Conservation (phyloP, 2,329 filamentous ascomycete species). For the Monosporascus sp. region DNA sequence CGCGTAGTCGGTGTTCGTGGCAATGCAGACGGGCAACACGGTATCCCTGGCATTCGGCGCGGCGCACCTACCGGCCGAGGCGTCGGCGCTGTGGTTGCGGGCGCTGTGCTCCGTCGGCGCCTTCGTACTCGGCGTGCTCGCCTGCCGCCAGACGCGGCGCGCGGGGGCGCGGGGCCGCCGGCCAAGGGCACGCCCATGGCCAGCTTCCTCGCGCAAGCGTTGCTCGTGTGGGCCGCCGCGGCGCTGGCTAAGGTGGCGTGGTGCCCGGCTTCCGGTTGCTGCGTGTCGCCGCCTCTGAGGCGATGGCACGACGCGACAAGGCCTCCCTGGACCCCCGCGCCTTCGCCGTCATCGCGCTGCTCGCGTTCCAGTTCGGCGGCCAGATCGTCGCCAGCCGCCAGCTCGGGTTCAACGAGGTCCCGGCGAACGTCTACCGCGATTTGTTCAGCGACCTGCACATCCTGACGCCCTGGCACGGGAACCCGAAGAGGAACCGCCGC, state of each 20-base stretch:
- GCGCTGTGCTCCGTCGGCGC: constrained; percentile 47
- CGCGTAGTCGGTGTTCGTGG: constrained; percentile 34
- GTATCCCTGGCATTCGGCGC: constrained; percentile 59
- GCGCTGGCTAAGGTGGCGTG: constrained; percentile 43
- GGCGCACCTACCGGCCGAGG: constrained; percentile 43
- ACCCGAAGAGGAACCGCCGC: constrained; percentile 46
- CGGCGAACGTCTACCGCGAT: constrained; percentile 51
- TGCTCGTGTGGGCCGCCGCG: constrained; percentile 48
- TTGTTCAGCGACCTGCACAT: constrained; percentile 46
- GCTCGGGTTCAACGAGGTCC: constrained; percentile 49
- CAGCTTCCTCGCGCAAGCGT: constrained; percentile 48
- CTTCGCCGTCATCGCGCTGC: constrained; percentile 39
- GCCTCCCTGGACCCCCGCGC: constrained; percentile 31
- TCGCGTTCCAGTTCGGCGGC: constrained; percentile 50
- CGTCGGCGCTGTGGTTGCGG: constrained; percentile 49
- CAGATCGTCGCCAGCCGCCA: constrained; percentile 47
- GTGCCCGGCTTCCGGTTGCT: constrained; percentile 37
- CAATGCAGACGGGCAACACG: constrained; percentile 53
- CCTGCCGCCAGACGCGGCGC: constrained; percentile 33
- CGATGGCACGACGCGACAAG: constrained; percentile 4
- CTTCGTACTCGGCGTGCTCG: constrained; percentile 50
- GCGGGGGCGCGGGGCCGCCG: constrained; percentile 30
- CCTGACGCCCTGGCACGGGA: constrained; percentile 34
- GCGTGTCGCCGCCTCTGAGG: constrained; percentile 6
- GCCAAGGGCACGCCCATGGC: constrained; percentile 37